Percentiles rank a stretch among this genome's conserved stretches.
These are phyloP conservation scores for Ogataea polymorpha DNA, from an alignment of 805 yeast genomes.

Conservation along the genomic window DNA sequence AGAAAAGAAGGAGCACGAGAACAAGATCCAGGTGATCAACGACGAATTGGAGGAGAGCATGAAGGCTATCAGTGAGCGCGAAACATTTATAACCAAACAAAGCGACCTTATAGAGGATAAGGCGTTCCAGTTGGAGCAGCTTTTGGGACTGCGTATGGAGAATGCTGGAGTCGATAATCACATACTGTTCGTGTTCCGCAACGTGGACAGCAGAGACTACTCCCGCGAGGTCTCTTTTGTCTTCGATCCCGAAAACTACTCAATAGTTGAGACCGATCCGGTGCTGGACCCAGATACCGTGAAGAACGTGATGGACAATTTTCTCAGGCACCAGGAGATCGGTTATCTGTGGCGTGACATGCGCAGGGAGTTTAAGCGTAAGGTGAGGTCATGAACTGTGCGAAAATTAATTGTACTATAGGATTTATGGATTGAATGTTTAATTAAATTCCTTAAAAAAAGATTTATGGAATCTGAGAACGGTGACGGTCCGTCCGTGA, in stretches of 20 bases:
- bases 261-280: slow-evolving; percentile 37
- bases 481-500: slow-evolving; percentile 6
- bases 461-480: slow-evolving; percentile 4
- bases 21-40: slow-evolving; percentile 31
- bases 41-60: slow-evolving; percentile 22
- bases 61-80: slow-evolving; percentile 26
- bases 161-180: slow-evolving; percentile 34
- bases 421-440: not conserved
- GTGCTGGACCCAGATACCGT: slow-evolving; percentile 24
- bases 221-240: slow-evolving; percentile 43
- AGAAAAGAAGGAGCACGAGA: slow-evolving; percentile 25
- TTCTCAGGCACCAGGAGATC: slow-evolving; percentile 29
- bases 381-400: slow-evolving; percentile 4
- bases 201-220: slow-evolving; percentile 45
- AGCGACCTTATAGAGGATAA: slow-evolving; percentile 39
- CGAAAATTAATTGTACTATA: slow-evolving; percentile 2
- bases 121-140: slow-evolving; percentile 41
- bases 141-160: slow-evolving; percentile 46
- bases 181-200: slow-evolving; percentile 41
- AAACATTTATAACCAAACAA: slow-evolving; percentile 36
- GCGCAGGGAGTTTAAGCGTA: slow-evolving; percentile 25
- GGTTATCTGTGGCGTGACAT: slow-evolving; percentile 35
- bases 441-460: not conserved
- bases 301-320: slow-evolving; percentile 19
- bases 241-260: slow-evolving; percentile 37